Conservation (phyloP, 2,329 filamentous ascomycete species). For the Aureobasidium melanogenum region DNA sequence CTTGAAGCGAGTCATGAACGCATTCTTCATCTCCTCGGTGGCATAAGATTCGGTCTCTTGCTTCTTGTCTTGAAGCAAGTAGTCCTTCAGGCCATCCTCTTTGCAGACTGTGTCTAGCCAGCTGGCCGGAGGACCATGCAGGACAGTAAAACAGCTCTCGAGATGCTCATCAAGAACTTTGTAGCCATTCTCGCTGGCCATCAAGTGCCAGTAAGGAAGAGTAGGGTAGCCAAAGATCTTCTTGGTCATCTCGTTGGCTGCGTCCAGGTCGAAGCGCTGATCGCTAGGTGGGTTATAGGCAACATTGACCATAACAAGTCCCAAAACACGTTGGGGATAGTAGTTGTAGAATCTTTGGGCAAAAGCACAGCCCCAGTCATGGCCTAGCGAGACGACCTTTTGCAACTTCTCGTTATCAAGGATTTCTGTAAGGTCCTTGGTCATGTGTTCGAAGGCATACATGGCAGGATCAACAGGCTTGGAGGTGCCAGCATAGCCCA, state of each 20-base stretch:
- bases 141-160: slow-evolving; percentile 27
- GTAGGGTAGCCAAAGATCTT: slow-evolving; percentile 29
- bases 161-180: slow-evolving; percentile 31
- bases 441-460: slow-evolving; percentile 32
- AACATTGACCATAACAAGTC: slow-evolving; percentile 36
- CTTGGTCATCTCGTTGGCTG: slow-evolving; percentile 24
- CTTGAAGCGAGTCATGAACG: slow-evolving; percentile 26
- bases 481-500: slow-evolving; percentile 31
- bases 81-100: slow-evolving; percentile 27
- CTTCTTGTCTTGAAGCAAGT: slow-evolving; percentile 15
- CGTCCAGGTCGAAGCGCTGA: slow-evolving; percentile 30
- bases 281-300: slow-evolving; percentile 31
- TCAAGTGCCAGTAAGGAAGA: slow-evolving; percentile 40
- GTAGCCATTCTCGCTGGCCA: slow-evolving; percentile 32
- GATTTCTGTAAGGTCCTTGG: slow-evolving; percentile 33
- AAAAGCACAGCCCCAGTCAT: slow-evolving; percentile 41
- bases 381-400: slow-evolving; percentile 36
- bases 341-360: slow-evolving; percentile 36
- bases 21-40: slow-evolving; percentile 23
- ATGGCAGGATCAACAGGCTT: slow-evolving; percentile 31
- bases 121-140: slow-evolving; percentile 16
- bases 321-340: slow-evolving; percentile 32
- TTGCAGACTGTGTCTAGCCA: slow-evolving; percentile 31
- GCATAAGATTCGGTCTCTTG: slow-evolving; percentile 29
- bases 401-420: slow-evolving; percentile 30